Conservation (phyloP, 192 early-diverging fungal genomes). For the Backusella circina region DNA sequence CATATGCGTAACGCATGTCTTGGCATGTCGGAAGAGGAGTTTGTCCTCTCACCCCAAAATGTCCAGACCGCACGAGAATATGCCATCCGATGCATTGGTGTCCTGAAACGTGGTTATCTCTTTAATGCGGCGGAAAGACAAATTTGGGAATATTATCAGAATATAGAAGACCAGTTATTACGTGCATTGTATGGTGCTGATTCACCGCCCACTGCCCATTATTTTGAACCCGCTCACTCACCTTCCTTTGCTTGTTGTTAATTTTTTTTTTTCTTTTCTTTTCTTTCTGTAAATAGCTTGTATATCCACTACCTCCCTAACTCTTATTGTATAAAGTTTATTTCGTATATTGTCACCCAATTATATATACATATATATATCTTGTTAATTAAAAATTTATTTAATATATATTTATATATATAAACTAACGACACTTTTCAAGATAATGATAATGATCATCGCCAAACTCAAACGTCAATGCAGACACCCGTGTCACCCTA, state of each 20-base stretch:
- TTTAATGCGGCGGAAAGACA: slow-evolving; percentile 17
- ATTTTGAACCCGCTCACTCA: background rate
- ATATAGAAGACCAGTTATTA: slow-evolving; percentile 16
- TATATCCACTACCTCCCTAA: background rate
- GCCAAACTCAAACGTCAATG: background rate
- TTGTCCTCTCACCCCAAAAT: background rate
- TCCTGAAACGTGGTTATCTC: slow-evolving; percentile 10
- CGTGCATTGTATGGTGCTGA: background rate
- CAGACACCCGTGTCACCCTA: background rate
- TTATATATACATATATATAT: background rate
- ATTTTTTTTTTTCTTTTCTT: background rate
- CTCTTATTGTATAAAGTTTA: too few species aligned
- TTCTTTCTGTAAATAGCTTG: background rate
- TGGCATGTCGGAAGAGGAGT: slow-evolving; percentile 2
- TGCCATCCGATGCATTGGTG: slow-evolving; percentile 8
- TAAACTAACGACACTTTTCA: background rate
- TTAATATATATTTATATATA: background rate
- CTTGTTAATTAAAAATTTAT: too few species aligned
- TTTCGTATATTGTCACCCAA: background rate
- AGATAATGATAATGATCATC: background rate
- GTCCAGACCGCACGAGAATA: slow-evolving; percentile 5
- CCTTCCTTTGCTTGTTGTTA: background rate
- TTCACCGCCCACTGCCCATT: background rate
- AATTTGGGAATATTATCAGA: slow-evolving; percentile 21
- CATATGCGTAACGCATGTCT: slow-evolving; percentile 11